phyloP scores from a whole-genome alignment of 1,139 yeast genomes.

The Yamadazyma conglobata region DNA sequence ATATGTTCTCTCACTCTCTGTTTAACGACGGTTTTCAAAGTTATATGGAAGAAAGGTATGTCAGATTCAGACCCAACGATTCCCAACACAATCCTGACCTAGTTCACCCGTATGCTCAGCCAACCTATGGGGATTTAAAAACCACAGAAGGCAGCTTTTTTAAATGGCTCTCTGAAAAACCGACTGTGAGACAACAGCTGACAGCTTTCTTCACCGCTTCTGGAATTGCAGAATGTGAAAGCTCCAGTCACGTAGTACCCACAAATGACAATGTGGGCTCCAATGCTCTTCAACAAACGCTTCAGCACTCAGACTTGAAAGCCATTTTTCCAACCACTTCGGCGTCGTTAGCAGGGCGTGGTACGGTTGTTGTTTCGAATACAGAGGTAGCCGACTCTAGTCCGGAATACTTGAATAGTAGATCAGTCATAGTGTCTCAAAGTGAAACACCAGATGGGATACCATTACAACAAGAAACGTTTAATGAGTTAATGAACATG shows the following conservation, averaged over 20 bases:
- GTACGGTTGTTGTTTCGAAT: too few species aligned
- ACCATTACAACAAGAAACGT: constrained; percentile 10
- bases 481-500: constrained; percentile 18
- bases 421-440: too few species aligned
- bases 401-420: too few species aligned
- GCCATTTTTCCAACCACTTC: too few species aligned
- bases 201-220: constrained; percentile 1
- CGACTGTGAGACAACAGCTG: constrained; percentile 1
- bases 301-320: too few species aligned
- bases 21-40: constrained; percentile 29
- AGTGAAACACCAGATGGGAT: constrained; percentile 3
- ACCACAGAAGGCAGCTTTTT: background rate
- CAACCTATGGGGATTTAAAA: constrained; percentile 1
- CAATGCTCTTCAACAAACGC: too few species aligned
- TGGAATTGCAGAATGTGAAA: too few species aligned
- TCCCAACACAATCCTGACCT: constrained; percentile 39
- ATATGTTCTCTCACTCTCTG: background rate
- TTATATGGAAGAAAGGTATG: constrained; percentile 49
- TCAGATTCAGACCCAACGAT: constrained; percentile 51
- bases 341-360: too few species aligned
- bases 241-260: too few species aligned
- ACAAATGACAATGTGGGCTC: too few species aligned
- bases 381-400: too few species aligned
- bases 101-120: constrained; percentile 5
- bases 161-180: background rate